phyloP scores from a whole-genome alignment of 73 alveolate species.

The Durusdinium trenchii region DNA sequence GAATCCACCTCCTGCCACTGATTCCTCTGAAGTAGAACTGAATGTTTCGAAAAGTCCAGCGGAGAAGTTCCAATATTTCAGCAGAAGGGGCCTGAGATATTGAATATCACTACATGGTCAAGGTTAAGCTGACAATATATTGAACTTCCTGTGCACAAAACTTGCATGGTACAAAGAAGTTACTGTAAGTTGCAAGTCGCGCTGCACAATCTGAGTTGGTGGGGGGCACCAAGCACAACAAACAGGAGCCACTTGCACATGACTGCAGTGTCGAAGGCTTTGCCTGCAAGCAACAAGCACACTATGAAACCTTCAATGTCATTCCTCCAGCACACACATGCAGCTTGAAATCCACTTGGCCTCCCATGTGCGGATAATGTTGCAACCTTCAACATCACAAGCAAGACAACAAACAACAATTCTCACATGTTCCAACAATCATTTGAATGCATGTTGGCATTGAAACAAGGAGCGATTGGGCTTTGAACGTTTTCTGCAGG shows the following conservation, averaged over 20 bases:
- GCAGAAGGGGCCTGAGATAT: neutral
- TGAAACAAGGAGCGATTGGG: neutral
- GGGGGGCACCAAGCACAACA: neutral
- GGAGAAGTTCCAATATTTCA: neutral
- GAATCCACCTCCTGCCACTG: neutral
- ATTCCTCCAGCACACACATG: no score
- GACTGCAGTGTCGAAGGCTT: neutral
- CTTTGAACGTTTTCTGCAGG: neutral
- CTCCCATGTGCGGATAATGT: neutral
- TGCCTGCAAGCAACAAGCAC: neutral
- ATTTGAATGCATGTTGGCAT: neutral
- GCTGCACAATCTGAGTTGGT: neutral
- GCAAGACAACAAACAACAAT: neutral
- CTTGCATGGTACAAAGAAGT: neutral
- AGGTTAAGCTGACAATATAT: no score
- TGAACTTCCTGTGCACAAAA: neutral
- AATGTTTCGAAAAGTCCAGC: neutral
- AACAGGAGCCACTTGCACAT: neutral
- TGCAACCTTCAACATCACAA: neutral
- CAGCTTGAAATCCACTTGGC: no score
- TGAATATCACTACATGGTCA: no score
- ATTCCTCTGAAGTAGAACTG: neutral
- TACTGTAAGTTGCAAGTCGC: neutral
- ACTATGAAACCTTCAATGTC: no score
- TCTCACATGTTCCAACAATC: neutral